Conservation (phyloP, 768 basidiomycete genomes). For the Termitomyces sp. region DNA sequence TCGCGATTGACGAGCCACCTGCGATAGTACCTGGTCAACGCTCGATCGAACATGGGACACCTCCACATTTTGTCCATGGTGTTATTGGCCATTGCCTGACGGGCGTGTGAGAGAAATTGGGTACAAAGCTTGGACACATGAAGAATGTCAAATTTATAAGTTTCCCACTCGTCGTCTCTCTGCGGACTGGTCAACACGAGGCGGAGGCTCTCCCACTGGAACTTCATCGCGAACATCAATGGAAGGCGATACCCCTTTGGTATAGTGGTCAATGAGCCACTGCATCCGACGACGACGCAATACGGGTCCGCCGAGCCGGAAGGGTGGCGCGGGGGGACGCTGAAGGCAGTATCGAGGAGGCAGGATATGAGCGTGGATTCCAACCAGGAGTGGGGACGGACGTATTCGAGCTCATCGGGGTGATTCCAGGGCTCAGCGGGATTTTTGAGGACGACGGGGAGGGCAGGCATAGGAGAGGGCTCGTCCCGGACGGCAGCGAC, state of each 20-base stretch:
- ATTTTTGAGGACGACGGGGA: neutral
- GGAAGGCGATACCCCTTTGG: slow-evolving; percentile 39
- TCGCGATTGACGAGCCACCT: slow-evolving; percentile 37
- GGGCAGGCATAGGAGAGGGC: neutral
- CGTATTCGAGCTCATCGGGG: slow-evolving; percentile 35
- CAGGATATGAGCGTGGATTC: slow-evolving; percentile 28
- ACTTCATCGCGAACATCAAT: slow-evolving; percentile 40
- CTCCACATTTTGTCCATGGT: slow-evolving; percentile 34
- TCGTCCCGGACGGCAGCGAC: neutral
- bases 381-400: slow-evolving; percentile 26
- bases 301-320: slow-evolving; percentile 13
- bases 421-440: slow-evolving; percentile 29
- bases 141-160: slow-evolving; percentile 37
- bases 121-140: slow-evolving; percentile 36
- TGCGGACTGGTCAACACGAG: slow-evolving; percentile 32
- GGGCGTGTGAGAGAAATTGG: slow-evolving; percentile 29
- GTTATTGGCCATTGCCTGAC: slow-evolving; percentile 19
- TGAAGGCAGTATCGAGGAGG: slow-evolving; percentile 29
- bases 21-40: slow-evolving; percentile 35
- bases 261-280: slow-evolving; percentile 18
- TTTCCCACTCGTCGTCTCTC: slow-evolving; percentile 34
- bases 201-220: slow-evolving; percentile 36
- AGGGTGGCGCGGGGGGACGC: slow-evolving; percentile 25
- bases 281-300: slow-evolving; percentile 12
- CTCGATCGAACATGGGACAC: slow-evolving; percentile 36